Evolutionary conservation across 148 eudicot species (phyloP).

Genomic region (Selenicereus undatus): DNA sequence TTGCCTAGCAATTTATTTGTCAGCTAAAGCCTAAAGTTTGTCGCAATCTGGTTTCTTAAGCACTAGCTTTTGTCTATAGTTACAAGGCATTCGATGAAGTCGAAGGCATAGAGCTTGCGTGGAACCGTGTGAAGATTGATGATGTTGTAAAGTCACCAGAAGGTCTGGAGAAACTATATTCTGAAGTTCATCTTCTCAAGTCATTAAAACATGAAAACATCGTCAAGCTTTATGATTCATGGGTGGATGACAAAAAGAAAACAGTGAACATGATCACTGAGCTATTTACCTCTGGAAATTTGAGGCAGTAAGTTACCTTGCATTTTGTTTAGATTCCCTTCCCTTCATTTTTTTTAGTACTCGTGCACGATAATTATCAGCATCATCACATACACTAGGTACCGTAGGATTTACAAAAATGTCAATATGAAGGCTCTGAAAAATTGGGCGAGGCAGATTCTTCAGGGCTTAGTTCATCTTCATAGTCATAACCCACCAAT

Average conservation of each 20-base stretch:
- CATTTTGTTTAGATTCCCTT: background rate
- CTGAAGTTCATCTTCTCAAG: slow-evolving; percentile 80
- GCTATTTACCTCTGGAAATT: slow-evolving; percentile 88
- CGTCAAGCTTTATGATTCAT: slow-evolving; percentile 71
- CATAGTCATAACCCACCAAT: slow-evolving; percentile 80
- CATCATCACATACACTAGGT: slow-evolving; percentile 37
- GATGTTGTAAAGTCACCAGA: slow-evolving; percentile 62
- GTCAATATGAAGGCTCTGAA: slow-evolving; percentile 93
- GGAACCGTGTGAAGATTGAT: slow-evolving; percentile 74
- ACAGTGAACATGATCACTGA: slow-evolving; percentile 91
- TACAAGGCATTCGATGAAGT: slow-evolving; percentile 81
- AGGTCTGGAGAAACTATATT: slow-evolving; percentile 63
- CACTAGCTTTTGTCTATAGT: slow-evolving; percentile 34
- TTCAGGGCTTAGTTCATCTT: slow-evolving; percentile 71
- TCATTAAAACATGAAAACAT: slow-evolving; percentile 74
- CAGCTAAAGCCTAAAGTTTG: background rate
- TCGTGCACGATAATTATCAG: slow-evolving; percentile 14
- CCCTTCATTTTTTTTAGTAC: background rate
- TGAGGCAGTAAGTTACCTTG: slow-evolving; percentile 68
- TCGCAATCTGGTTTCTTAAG: background rate
- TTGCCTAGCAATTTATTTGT: background rate
- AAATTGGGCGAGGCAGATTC: slow-evolving; percentile 95
- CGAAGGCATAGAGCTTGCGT: slow-evolving; percentile 92
- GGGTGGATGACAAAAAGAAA: slow-evolving; percentile 87
- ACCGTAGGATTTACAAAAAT: slow-evolving; percentile 66